Evolutionary conservation across 352 stramenopile genomes (phyloP).

Genomic region (Phytophthora macrochlamydospora): DNA sequence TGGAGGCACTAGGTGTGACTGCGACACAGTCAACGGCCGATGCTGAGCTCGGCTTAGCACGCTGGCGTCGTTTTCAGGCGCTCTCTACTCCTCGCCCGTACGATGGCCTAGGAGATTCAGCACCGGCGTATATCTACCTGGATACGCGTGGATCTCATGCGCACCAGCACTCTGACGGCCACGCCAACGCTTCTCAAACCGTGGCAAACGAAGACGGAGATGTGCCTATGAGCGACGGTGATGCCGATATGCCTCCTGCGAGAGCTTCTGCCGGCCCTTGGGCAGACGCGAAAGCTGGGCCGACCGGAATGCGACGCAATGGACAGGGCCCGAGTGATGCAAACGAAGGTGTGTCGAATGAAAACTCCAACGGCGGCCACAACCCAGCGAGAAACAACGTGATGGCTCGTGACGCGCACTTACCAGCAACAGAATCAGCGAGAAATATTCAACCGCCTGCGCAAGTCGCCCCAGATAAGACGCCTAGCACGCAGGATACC

Average conservation of each 20-base stretch:
- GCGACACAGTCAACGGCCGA: slow-evolving; percentile 19
- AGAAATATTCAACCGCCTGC: neutral
- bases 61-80: slow-evolving; percentile 34
- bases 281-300: neutral
- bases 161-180: slow-evolving; percentile 9
- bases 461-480: slow-evolving; percentile 6
- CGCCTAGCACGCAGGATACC: slow-evolving; percentile 19
- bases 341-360: slow-evolving; percentile 5
- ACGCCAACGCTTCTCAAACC: neutral
- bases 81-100: slow-evolving; percentile 25
- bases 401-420: slow-evolving; percentile 13
- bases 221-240: slow-evolving; percentile 36
- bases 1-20: slow-evolving; percentile 30
- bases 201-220: slow-evolving; percentile 32
- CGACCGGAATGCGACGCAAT: neutral
- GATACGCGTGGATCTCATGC: slow-evolving; percentile 44
- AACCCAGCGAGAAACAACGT: slow-evolving; percentile 2
- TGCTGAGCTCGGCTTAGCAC: slow-evolving; percentile 30
- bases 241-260: slow-evolving; percentile 12
- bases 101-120: slow-evolving; percentile 33
- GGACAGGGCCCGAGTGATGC: slow-evolving; percentile 28
- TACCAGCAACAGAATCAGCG: neutral
- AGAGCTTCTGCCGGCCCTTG: slow-evolving; percentile 7
- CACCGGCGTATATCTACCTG: slow-evolving; percentile 61
- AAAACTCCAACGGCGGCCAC: neutral